Base-by-base conservation (phyloP, 2,329 filamentous ascomycete species). In the Penicillium capsulatum region DNA sequence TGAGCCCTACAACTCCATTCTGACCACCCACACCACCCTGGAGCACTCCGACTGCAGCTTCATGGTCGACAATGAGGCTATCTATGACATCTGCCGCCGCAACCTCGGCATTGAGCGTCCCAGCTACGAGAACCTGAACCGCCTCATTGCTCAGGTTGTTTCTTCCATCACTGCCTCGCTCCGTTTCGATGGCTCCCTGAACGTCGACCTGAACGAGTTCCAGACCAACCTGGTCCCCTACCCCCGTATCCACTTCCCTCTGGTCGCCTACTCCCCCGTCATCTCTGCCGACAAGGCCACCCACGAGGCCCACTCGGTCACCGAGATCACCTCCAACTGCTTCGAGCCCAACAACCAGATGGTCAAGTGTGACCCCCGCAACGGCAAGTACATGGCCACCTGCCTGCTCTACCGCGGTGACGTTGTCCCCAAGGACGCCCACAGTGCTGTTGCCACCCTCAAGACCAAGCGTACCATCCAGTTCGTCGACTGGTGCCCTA, bases 261-360 rank as follows among this genome's bases (percentile, higher is more conserved):
- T 98, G 60, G 90, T 97, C 63, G 89, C 90, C 54, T 98, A 97
- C 68, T 80, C 92, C 31, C 91, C 91, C 47, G 86, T 98, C 64
- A 82, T 97, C 70, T 96, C 90, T 49, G 86, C 89, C 50, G 85
- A 87, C 69, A 96, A 96, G 82, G 88, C 90, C 59, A 85, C 88
- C 44, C 91, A 98, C 77, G 91, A 98, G 79, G 83, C 90, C 77
- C 94, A 96, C 83, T 92, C 87, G 17, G 91, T 97, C 54, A 85
- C 89, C 73, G 92, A 97, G 78, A 96, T 97, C 77, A 94, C 88
- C 71, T 94, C 91, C 83, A 87, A 87, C 55, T 97, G 91, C 84
- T 98, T 98, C 76, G 91, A 98, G 81, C 89, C 91, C 60, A 86
- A 96, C 83, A 96, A 95, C 83, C 91, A 98, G 84, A 98, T 98